These are phyloP conservation scores for Lasiosphaeria ovina DNA, from an alignment of 495 filamentous ascomycete species.

Conservation along the genomic window DNA sequence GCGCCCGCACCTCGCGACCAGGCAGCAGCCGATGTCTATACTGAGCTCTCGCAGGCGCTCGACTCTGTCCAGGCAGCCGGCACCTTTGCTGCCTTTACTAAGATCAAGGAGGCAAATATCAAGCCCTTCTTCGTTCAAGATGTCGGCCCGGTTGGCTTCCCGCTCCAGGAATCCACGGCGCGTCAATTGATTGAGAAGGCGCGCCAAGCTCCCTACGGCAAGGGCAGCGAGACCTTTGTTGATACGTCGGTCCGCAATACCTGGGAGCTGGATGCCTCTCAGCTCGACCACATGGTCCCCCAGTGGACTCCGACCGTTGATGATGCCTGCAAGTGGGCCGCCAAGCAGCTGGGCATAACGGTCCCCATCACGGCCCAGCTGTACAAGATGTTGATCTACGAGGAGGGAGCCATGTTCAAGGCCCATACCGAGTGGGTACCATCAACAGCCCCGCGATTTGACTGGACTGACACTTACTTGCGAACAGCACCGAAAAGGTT, in stretches of 20 bases:
- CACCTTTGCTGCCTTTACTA: conserved; percentile 13
- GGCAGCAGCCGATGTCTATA: neutral
- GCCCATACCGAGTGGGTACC: conserved; percentile 44
- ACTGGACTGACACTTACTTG: too few species aligned
- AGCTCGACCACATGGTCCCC: conserved; percentile 42
- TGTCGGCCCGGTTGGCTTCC: conserved; percentile 24
- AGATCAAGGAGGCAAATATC: conserved; percentile 1
- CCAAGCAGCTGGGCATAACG: conserved; percentile 35
- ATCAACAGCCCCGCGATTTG: conserved; percentile 3
- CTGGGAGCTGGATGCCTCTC: conserved; percentile 47
- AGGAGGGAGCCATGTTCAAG: conserved; percentile 54
- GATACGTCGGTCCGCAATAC: conserved; percentile 49
- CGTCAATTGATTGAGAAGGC: conserved; percentile 39
- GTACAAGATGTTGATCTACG: conserved; percentile 58
- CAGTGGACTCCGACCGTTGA: conserved; percentile 31
- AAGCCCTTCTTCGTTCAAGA: conserved; percentile 19
- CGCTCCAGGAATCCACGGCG: conserved; percentile 43
- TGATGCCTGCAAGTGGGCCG: conserved; percentile 20
- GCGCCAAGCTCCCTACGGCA: conserved; percentile 46
- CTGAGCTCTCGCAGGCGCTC: conserved; percentile 8
- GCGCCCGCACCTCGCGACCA: neutral
- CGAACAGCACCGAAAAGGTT: conserved; percentile 43
- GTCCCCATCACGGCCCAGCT: conserved; percentile 39
- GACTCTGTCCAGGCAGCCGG: conserved; percentile 12
- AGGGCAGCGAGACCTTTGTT: conserved; percentile 45